Evolutionary conservation across 345 rosid genomes (phyloP).

Genomic region (Populus ilicifolia): DNA sequence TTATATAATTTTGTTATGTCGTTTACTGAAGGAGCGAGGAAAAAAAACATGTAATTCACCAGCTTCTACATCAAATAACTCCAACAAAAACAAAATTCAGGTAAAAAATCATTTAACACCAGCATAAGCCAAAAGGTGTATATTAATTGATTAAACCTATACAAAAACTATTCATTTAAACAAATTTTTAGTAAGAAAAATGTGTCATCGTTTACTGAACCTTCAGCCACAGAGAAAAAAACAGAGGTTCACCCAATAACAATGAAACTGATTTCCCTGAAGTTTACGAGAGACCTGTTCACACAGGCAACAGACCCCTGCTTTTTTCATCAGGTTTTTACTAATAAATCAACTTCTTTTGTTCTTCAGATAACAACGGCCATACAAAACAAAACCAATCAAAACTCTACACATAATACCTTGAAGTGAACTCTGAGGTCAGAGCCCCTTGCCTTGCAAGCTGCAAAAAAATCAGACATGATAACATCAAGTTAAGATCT

Average conservation of each 20-base stretch:
- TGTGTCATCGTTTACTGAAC: slow-evolving; percentile 62
- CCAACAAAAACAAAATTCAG: not conserved
- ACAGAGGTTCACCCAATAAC: slow-evolving; percentile 68
- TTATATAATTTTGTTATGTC: not conserved
- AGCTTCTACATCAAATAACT: not conserved
- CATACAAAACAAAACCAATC: not conserved
- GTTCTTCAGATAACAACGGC: no score
- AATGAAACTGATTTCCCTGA: slow-evolving; percentile 52
- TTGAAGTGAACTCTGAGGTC: slow-evolving; percentile 96
- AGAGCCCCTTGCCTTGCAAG: slow-evolving; percentile 95
- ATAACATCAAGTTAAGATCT: not conserved
- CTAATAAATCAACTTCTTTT: not conserved
- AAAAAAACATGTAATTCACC: not conserved
- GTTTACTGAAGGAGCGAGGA: not conserved
- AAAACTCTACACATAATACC: slow-evolving; percentile 31
- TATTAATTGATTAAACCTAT: not conserved
- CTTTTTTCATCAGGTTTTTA: slow-evolving; percentile 53
- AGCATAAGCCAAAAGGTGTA: not conserved
- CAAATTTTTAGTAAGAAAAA: not conserved
- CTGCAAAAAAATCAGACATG: slow-evolving; percentile 32
- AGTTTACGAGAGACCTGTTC: slow-evolving; percentile 47
- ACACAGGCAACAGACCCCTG: slow-evolving; percentile 47
- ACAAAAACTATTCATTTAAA: not conserved
- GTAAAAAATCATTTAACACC: not conserved
- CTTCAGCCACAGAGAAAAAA: slow-evolving; percentile 36